Evolutionary conservation across 1,139 yeast genomes (phyloP).

Genomic region (Diutina pseudorugosa): DNA sequence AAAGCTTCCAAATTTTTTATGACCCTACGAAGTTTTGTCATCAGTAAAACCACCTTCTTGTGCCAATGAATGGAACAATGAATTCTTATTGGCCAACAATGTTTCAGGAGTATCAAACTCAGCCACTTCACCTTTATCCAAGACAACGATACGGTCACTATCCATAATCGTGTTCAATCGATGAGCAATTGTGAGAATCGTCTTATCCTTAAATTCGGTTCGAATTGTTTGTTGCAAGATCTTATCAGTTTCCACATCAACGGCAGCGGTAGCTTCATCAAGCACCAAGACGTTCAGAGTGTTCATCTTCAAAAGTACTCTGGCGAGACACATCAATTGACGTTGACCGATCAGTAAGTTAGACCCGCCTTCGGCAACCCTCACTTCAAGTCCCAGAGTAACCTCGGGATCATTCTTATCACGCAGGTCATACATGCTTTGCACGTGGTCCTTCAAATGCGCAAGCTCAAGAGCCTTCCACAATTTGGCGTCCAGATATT

Average conservation of each 20-base stretch:
- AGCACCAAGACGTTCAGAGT: conserved; percentile 69
- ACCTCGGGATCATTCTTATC: conserved; percentile 15
- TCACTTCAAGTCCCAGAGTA: conserved; percentile 45
- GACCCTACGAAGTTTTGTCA: too few species aligned
- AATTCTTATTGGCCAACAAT: conserved; percentile 52
- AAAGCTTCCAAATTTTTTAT: too few species aligned
- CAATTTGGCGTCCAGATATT: conserved; percentile 59
- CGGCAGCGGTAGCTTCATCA: conserved; percentile 97
- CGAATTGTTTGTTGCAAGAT: conserved; percentile 82
- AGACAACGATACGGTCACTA: conserved; percentile 76
- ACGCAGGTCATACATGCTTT: conserved; percentile 37
- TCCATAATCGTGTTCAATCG: conserved; percentile 89
- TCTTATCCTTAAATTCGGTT: conserved; percentile 71
- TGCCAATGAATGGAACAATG: conserved; percentile 69
- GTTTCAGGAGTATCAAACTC: conserved; percentile 77
- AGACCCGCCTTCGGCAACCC: conserved; percentile 70
- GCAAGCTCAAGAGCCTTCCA: conserved; percentile 83
- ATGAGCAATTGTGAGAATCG: conserved; percentile 91
- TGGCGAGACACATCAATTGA: conserved; percentile 81
- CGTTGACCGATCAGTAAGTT: conserved; percentile 87
- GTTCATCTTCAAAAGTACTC: conserved; percentile 54
- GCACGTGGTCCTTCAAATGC: conserved; percentile 68
- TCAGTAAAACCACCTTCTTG: conserved; percentile 49
- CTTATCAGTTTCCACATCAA: conserved; percentile 89
- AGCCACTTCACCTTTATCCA: conserved; percentile 74